A percentile compares a stretch with the other conserved stretches of the same genome.
phyloP scores from a whole-genome alignment of 2,329 filamentous ascomycete species.

The Ophiostoma piceae region DNA sequence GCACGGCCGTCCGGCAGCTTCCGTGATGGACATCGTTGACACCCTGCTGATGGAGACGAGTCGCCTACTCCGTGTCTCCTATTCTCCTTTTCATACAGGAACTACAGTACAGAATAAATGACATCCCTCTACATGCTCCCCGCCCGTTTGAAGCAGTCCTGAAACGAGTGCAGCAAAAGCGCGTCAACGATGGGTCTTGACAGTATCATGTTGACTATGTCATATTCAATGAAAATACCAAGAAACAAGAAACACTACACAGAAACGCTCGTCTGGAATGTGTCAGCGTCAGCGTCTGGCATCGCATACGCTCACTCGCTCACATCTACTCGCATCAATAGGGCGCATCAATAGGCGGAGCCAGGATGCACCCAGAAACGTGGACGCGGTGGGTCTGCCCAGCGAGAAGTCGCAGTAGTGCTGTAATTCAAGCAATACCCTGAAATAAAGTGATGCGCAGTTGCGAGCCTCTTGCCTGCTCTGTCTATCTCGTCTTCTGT shows the following conservation, averaged over 20 bases:
- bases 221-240: background rate
- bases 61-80: background rate
- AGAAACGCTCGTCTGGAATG: constrained; percentile 2
- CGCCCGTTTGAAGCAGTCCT: constrained; percentile 39
- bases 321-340: too few species aligned
- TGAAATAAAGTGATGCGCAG: background rate
- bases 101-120: too few species aligned
- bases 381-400: background rate
- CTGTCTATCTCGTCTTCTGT: background rate
- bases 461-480: background rate
- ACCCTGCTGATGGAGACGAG: background rate
- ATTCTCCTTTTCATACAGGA: too few species aligned
- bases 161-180: constrained; percentile 33
- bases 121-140: background rate
- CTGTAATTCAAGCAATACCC: background rate
- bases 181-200: background rate
- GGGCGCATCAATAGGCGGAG: background rate
- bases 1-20: background rate
- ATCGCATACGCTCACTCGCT: background rate
- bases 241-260: background rate
- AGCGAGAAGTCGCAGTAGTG: background rate
- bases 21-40: background rate
- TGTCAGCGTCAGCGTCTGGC: background rate
- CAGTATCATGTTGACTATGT: background rate
- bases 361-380: constrained; percentile 8